Base-by-base conservation (phyloP, 768 basidiomycete genomes). In the Rhodosporidiobolus sp. region DNA sequence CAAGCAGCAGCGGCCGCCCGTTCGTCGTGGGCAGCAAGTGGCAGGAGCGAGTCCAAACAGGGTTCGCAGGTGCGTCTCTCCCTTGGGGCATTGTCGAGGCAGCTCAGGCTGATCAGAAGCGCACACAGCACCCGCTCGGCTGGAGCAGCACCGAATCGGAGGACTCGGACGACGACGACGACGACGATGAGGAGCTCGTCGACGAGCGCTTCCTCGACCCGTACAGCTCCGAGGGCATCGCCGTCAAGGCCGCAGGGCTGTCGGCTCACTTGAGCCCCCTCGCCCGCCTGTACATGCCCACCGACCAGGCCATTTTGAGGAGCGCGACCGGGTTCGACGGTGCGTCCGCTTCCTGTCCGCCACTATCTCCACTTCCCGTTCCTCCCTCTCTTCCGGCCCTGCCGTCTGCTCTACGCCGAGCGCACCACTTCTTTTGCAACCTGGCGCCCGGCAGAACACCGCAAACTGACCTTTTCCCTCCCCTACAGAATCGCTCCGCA, bases 181-280 rank as follows among this genome's bases (percentile, higher is more conserved):
- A 65, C 46, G 56, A 57, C 32, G 46, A 20, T 0, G 30, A 26
- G 9, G 30, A 9, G 22, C 35, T 57, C 30, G 20, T 56, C 45
- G 67, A 69, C 24, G 67, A 69, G 38, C 54, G 26, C 4, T 69
- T 69, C 54, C 54, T 69, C n/a, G 53, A 56, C 60, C 67, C 67
- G 5, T 0, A 9, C 19, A 28, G 26, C n/a, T 26, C 8, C 12
- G 56, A 52, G 20, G 65, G 57, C 3, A 50, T 59, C 34, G 22
- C n/a, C 1, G 8, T 22, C 32, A 59, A 49, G 56, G 55, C 34
- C 1, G 6, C 30, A 0, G 55, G 24, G 2, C 32, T 32, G 26
- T 22, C 56, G 3, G 26, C 24, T 1, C 16, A 5, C 0, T 46
- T 66, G 32, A 58, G 56, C 1, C 1, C 28, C 1, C 34, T 34